Conservation (phyloP, 768 basidiomycete genomes). For the Russula lepida region DNA sequence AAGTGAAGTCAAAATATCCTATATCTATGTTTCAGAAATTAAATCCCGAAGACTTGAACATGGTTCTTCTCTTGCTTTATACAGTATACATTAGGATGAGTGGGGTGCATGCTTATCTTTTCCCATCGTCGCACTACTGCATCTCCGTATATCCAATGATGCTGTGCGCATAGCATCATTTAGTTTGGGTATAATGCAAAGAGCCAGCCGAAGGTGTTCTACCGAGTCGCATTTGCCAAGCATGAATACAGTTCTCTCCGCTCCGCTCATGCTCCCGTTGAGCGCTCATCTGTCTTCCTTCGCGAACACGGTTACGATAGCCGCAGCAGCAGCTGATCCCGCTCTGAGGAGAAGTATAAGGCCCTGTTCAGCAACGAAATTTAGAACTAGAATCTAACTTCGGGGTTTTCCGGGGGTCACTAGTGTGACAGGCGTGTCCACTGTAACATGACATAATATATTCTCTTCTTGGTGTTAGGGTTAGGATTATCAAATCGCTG, state of each 20-base stretch:
- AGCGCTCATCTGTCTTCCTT: not conserved
- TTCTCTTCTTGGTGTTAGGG: too few relatives aligned
- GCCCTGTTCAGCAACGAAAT: too few relatives aligned
- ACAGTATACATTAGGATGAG: not conserved
- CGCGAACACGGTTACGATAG: not conserved
- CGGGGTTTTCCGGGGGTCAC: too few relatives aligned
- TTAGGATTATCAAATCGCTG: too few relatives aligned
- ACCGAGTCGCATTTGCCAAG: too few relatives aligned
- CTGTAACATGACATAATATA: too few relatives aligned
- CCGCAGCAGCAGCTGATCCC: too few relatives aligned
- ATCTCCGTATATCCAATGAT: not conserved
- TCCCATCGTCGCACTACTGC: too few relatives aligned
- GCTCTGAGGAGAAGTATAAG: too few relatives aligned
- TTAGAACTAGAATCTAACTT: too few relatives aligned
- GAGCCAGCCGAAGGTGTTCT: not conserved
- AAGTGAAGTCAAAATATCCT: conserved; percentile 11
- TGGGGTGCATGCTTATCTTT: not conserved
- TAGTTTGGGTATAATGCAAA: not conserved
- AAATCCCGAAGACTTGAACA: not conserved
- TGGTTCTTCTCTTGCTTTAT: not conserved
- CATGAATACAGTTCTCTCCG: not conserved
- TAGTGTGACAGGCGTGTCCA: too few relatives aligned
- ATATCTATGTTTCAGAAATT: not conserved
- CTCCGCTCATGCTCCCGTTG: not conserved
- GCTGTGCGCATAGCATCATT: not conserved